These are phyloP conservation scores for Cerrena zonata DNA, from an alignment of 1,284 basidiomycete genomes.

Conservation along the genomic window DNA sequence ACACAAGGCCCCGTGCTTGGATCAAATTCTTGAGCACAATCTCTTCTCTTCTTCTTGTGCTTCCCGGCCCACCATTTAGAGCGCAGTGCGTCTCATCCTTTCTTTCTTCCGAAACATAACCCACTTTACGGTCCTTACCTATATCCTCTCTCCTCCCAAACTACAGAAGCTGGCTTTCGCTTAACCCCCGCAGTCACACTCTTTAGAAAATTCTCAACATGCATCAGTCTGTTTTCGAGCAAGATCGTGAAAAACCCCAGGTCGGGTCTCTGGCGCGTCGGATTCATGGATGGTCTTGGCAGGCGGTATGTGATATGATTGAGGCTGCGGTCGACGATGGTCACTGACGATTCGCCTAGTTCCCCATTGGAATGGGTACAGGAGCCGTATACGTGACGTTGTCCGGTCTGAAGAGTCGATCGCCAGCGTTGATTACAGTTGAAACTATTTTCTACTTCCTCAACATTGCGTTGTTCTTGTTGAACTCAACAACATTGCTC, in stretches of 20 bases:
- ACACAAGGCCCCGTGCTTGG: background rate
- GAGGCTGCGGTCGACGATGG: background rate
- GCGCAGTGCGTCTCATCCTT: background rate
- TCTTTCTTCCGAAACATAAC: background rate
- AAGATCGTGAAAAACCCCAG: background rate
- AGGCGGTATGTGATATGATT: constrained; percentile 33
- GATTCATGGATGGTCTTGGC: constrained; percentile 48
- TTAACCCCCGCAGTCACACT: background rate
- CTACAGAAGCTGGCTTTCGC: background rate
- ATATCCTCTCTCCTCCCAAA: background rate
- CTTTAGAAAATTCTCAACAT: background rate
- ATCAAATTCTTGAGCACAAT: background rate
- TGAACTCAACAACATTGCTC: constrained; percentile 38
- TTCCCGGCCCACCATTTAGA: background rate
- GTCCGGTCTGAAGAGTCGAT: constrained; percentile 35
- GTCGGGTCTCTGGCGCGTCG: constrained; percentile 33
- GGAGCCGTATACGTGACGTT: constrained; percentile 45
- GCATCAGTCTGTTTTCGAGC: constrained; percentile 1
- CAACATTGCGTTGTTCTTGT: constrained; percentile 38
- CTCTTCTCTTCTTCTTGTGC: background rate
- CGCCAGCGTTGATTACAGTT: constrained; percentile 27
- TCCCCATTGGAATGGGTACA: constrained; percentile 47
- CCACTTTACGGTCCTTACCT: background rate
- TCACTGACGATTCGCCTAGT: constrained; percentile 25
- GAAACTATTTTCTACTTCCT: constrained; percentile 44